Conservation (phyloP, 148 eudicot genomes). For the Arctostaphylos glauca region DNA sequence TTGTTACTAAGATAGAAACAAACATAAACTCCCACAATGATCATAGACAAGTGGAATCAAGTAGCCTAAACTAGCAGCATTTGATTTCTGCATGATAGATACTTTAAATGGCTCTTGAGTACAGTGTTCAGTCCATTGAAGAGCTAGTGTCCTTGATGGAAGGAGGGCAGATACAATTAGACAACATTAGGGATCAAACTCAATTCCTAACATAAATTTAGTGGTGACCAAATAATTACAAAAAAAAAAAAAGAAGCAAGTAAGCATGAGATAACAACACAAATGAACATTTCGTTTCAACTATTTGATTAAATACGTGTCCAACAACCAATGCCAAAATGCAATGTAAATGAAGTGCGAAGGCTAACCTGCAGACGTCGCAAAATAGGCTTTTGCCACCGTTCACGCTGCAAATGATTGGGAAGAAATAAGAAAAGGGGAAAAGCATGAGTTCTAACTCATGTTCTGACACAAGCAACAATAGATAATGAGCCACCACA, state of each 20-base stretch:
- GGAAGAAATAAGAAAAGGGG: slow-evolving; percentile 14
- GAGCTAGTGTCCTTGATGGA: not conserved
- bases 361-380: slow-evolving; percentile 89
- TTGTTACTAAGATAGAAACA: not conserved
- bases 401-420: slow-evolving; percentile 59
- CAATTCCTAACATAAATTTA: not conserved
- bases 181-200: not conserved
- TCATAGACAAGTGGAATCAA: not conserved
- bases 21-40: not conserved
- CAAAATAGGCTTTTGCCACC: slow-evolving; percentile 86
- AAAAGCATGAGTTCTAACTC: slow-evolving; percentile 1
- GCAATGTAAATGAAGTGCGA: not conserved
- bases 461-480: not conserved
- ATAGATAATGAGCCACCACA: not conserved
- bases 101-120: not conserved
- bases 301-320: not conserved
- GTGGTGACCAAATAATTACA: not conserved
- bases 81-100: not conserved
- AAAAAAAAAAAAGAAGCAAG: not conserved
- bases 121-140: not conserved
- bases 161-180: not conserved
- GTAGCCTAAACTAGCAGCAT: not conserved
- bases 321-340: not conserved
- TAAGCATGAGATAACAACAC: not conserved
- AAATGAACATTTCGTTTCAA: not conserved